Percentiles rank a stretch among this genome's conserved stretches.
phyloP scores from a whole-genome alignment of 176 grass and related monocot genomes.

The Cenchrus americanus region DNA sequence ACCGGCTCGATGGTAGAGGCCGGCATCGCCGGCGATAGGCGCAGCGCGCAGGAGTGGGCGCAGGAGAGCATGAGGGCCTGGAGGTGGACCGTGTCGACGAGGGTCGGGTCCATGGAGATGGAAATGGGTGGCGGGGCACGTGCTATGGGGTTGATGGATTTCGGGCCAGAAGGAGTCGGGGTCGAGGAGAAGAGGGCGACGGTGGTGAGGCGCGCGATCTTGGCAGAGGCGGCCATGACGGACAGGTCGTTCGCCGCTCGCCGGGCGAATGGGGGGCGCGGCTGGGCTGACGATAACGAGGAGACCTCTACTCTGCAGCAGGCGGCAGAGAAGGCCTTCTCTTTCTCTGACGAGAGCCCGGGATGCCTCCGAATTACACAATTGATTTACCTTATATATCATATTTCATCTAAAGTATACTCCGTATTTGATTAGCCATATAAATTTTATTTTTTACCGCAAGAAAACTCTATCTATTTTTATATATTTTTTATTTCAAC shows the following conservation, averaged over 20 bases:
- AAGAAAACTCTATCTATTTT: too few relatives aligned
- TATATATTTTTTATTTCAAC: too few relatives aligned
- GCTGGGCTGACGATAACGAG: neutral
- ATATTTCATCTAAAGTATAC: too few relatives aligned
- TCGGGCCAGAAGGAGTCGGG: constrained; percentile 29
- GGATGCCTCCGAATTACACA: too few relatives aligned
- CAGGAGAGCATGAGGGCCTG: constrained; percentile 70
- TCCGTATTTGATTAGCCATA: too few relatives aligned
- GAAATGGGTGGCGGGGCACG: constrained; percentile 62
- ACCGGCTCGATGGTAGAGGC: constrained; percentile 37
- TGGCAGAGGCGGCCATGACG: constrained; percentile 32
- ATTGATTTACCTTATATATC: too few relatives aligned
- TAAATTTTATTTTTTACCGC: too few relatives aligned
- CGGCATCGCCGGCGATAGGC: constrained; percentile 21
- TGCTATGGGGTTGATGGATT: constrained; percentile 8
- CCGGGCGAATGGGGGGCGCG: neutral
- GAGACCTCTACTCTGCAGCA: too few relatives aligned
- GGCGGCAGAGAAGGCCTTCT: too few relatives aligned
- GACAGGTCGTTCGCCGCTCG: neutral
- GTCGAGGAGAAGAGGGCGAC: constrained; percentile 50
- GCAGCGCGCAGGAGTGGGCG: constrained; percentile 68
- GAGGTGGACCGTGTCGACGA: constrained; percentile 66
- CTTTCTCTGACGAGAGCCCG: too few relatives aligned
- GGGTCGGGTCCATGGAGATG: constrained; percentile 71
- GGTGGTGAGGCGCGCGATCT: constrained; percentile 39